Conservation (phyloP, 176 grass and related monocot species). For the Thinopyrum elongatum region DNA sequence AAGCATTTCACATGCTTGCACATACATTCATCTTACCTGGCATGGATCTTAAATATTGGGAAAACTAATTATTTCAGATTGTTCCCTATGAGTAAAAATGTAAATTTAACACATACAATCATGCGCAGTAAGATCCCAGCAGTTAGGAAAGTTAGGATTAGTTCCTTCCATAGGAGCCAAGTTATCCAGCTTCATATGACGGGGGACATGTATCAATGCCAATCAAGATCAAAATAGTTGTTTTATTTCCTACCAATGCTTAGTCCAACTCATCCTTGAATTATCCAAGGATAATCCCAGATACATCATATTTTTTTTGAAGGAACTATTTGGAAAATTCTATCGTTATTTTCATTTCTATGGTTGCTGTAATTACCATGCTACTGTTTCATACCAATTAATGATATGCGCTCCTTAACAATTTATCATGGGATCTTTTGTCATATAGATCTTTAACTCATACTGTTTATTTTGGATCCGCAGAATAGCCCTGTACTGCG, state of each 20-base stretch:
- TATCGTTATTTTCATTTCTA: background rate
- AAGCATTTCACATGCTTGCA: slow-evolving; percentile 3
- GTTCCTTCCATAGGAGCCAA: background rate
- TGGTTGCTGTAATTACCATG: background rate
- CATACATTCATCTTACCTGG: background rate
- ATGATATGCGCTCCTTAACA: background rate
- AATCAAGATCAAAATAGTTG: background rate
- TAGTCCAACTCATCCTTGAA: background rate
- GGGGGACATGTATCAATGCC: background rate
- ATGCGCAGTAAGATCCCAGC: background rate
- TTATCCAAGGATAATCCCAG: background rate
- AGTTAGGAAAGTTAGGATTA: background rate
- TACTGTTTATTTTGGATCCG: slow-evolving; percentile 31
- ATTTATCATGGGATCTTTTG: background rate
- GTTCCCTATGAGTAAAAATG: background rate
- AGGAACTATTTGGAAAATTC: background rate
- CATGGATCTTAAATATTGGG: background rate
- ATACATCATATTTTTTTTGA: background rate
- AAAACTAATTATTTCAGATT: slow-evolving; percentile 23
- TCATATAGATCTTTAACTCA: background rate
- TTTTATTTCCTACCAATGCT: background rate
- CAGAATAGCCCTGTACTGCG: slow-evolving; percentile 69
- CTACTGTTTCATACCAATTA: background rate
- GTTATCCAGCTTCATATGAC: background rate
- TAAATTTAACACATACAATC: background rate